These are phyloP conservation scores for Lunasporangiospora selenospora DNA, from an alignment of 192 early-diverging fungal species.

Conservation along the genomic window DNA sequence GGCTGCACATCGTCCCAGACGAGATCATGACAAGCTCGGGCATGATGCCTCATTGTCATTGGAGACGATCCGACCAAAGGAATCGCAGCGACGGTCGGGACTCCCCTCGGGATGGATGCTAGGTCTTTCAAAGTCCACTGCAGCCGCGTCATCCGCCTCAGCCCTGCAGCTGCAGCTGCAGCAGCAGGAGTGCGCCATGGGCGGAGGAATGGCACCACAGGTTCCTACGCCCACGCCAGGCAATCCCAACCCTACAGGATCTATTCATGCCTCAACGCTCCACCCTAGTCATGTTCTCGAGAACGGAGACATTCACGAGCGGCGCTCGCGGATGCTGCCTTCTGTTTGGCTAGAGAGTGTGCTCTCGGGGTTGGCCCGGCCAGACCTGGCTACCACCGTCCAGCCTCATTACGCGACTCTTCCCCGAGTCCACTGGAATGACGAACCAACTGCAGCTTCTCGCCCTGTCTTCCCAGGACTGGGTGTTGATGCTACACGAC, in stretches of 20 bases:
- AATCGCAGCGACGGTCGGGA: conserved; percentile 36
- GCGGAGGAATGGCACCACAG: no score
- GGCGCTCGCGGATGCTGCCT: no score
- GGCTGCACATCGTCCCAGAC: conserved; percentile 33
- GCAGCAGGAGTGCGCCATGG: no score
- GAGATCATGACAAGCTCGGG: conserved; percentile 13
- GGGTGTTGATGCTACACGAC: conserved; percentile 1
- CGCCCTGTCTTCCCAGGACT: conserved; percentile 6
- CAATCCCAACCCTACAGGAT: no score
- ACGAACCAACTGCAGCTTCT: not conserved
- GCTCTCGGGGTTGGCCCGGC: conserved; percentile 14
- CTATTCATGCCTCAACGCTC: no score
- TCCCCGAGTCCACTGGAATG: conserved; percentile 12
- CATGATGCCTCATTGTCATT: conserved; percentile 19
- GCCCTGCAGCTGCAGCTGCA: no score
- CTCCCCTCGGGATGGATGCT: conserved; percentile 22
- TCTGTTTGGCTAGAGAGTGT: conserved; percentile 40
- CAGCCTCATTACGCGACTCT: conserved; percentile 37
- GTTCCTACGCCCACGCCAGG: not conserved
- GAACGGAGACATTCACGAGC: no score
- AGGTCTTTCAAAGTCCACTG: conserved; percentile 15
- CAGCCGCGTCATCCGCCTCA: no score
- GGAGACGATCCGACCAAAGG: conserved; percentile 39
- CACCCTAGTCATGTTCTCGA: no score
- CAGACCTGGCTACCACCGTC: not conserved